phyloP scores from a whole-genome alignment of 345 rosid genomes.

The Iberis pinnata region DNA sequence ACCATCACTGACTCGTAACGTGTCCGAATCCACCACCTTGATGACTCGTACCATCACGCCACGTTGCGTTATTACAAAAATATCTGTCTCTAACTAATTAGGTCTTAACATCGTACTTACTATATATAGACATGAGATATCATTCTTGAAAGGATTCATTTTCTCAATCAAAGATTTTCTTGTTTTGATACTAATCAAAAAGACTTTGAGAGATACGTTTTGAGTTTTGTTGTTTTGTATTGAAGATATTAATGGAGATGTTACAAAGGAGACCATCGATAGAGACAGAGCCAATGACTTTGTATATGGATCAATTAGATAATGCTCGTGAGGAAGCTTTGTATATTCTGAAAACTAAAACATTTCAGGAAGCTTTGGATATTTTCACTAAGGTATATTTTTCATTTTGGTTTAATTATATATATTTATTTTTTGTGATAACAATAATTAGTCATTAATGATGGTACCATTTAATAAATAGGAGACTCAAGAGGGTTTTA shows the following conservation, averaged over 20 bases:
- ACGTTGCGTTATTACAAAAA: slow-evolving; percentile 23
- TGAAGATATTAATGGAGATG: slow-evolving; percentile 17
- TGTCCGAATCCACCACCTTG: slow-evolving; percentile 19
- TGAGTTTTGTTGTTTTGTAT: neutral
- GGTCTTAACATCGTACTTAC: slow-evolving; percentile 8
- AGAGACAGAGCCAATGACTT: slow-evolving; percentile 31
- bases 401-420: too few relatives aligned
- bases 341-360: slow-evolving; percentile 21
- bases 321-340: slow-evolving; percentile 29
- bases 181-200: neutral
- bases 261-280: slow-evolving; percentile 27
- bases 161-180: neutral
- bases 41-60: too few relatives aligned
- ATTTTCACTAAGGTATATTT: slow-evolving; percentile 27
- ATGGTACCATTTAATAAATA: slow-evolving; percentile 22
- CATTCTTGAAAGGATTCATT: neutral
- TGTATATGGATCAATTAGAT: slow-evolving; percentile 19
- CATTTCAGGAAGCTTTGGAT: slow-evolving; percentile 24
- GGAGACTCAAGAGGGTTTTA: too few relatives aligned
- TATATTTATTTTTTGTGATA: too few relatives aligned
- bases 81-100: slow-evolving; percentile 1
- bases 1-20: slow-evolving; percentile 17
- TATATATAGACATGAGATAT: neutral
- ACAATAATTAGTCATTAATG: slow-evolving; percentile 25
- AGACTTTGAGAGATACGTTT: too few relatives aligned